Percentiles rank a stretch among this genome's conserved stretches.
These are phyloP conservation scores for Neonectria ditissima DNA, from an alignment of 2,329 filamentous ascomycete species.

Conservation along the genomic window DNA sequence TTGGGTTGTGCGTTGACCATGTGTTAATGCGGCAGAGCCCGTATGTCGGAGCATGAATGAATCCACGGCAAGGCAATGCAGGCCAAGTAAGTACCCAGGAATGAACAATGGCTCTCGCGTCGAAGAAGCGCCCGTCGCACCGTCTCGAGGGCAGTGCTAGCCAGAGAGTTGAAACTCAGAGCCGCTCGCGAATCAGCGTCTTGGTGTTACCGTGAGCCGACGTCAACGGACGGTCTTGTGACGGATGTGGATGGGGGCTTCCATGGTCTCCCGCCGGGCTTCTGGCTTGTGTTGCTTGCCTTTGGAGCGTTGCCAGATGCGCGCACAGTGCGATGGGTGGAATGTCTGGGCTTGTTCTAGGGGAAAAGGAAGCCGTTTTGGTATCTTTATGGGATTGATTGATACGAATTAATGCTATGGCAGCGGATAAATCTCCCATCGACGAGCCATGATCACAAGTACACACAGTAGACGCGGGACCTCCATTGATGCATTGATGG, in stretches of 20 bases:
- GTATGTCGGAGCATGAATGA: neutral
- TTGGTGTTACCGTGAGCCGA: constrained; percentile 16
- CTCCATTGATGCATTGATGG: no score
- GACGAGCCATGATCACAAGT: constrained; percentile 15
- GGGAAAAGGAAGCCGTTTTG: constrained; percentile 1
- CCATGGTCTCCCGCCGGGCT: constrained; percentile 24
- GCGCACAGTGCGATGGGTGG: constrained; percentile 32
- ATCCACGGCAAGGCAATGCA: no score
- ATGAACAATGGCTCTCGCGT: no score
- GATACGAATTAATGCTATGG: no score
- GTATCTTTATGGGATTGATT: neutral
- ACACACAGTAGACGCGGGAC: no score
- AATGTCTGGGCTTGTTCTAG: constrained; percentile 17
- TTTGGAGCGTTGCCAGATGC: constrained; percentile 28
- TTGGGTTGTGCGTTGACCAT: neutral
- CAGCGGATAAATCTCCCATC: no score
- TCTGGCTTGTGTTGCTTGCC: constrained; percentile 20
- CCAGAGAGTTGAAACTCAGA: constrained; percentile 14
- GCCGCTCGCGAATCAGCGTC: constrained; percentile 19
- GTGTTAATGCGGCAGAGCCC: no score
- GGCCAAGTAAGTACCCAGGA: no score
- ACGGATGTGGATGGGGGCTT: constrained; percentile 36
- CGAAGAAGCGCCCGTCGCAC: neutral
- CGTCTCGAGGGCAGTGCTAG: constrained; percentile 15
- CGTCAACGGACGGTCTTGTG: constrained; percentile 32